These are phyloP conservation scores for Pleurotus djamor DNA, from an alignment of 768 basidiomycete genomes.

Conservation along the genomic window DNA sequence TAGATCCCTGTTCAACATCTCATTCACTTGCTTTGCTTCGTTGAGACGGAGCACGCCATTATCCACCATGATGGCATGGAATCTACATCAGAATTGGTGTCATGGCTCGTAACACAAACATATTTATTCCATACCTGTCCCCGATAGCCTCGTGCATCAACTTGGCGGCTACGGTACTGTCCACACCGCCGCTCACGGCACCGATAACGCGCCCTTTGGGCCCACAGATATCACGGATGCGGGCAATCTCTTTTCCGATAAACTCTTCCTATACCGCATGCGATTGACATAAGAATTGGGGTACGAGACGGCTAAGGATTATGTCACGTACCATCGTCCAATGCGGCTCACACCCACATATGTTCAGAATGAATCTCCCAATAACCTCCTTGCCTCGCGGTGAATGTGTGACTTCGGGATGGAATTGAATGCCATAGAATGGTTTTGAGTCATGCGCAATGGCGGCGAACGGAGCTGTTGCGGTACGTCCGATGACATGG, in stretches of 20 bases:
- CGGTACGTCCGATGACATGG: slow-evolving; percentile 84
- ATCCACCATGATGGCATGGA: slow-evolving; percentile 99
- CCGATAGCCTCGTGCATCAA: slow-evolving; percentile 99
- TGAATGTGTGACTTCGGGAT: slow-evolving; percentile 97
- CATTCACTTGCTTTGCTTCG: slow-evolving; percentile 87
- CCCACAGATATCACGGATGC: slow-evolving; percentile 94
- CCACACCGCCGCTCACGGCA: slow-evolving; percentile 96
- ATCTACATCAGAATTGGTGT: slow-evolving; percentile 44
- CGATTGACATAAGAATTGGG: slow-evolving; percentile 2
- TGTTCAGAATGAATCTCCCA: slow-evolving; percentile 75
- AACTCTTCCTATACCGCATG: slow-evolving; percentile 78
- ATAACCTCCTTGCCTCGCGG: slow-evolving; percentile 89
- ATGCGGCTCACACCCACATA: slow-evolving; percentile 76
- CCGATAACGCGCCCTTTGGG: slow-evolving; percentile 95
- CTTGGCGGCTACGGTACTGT: slow-evolving; percentile 97
- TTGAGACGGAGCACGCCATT: slow-evolving; percentile 94
- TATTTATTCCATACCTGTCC: slow-evolving; percentile 62
- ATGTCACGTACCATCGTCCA: slow-evolving; percentile 88
- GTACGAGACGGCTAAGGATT: slow-evolving; percentile 8
- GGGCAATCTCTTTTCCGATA: slow-evolving; percentile 92
- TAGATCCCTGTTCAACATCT: slow-evolving; percentile 90
- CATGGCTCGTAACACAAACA: neutral
- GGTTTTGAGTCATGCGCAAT: slow-evolving; percentile 88
- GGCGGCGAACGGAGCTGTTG: slow-evolving; percentile 88
- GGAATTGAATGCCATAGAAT: slow-evolving; percentile 97